Evolutionary conservation across 257 asterid genomes (phyloP), one percentile per base, ranked within the genome.

Genomic region (Gynochthodes officinalis): DNA sequence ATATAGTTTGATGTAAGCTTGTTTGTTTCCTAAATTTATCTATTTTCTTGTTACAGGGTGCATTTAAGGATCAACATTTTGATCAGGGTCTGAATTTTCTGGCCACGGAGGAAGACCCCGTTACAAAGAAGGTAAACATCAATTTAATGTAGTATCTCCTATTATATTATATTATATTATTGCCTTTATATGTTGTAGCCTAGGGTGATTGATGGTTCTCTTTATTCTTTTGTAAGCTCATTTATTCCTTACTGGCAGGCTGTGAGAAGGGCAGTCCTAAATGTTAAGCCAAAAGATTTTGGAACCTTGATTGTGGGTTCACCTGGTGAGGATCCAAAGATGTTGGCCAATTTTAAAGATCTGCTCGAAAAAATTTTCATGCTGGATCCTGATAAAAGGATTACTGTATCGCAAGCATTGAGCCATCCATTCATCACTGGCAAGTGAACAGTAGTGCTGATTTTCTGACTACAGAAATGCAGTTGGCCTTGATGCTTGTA

Each of bases 391-490:
- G 99, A 95, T 76, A 95, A 92, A 90, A 90, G 99, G 80, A 70
- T 95, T 58, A 92, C 82, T 35, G 98, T 92, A 23, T 88, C 98
- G 75, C 99, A 92, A 88, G 98, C 99, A 60, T 82, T 95, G 88
- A 82, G 91, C 89, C 99, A 95, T 78, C 97, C 99, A 77, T 95
- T 92, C 96, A 90, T 92, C 95, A 95, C 98, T 84, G 99, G 98
- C 97, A 92, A 95, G 98, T 92, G 99, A 93, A 82, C 82, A 82
- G 78, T 82, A 87, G 78, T 84, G 91, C 88, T 93, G 97, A 82
- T 84, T 86, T 82, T 90, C 88, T 87, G 90, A 78, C 91, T 79
- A 74, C 88, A 78, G 86, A 84, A 85, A 81, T 86, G 83, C 90
- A 82, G 92, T 84, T 82, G 92, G 85, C 66, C 91, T 83, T 82